These are phyloP conservation scores for Komagataella pastoris DNA, from an alignment of 805 yeast species.

Conservation along the genomic window DNA sequence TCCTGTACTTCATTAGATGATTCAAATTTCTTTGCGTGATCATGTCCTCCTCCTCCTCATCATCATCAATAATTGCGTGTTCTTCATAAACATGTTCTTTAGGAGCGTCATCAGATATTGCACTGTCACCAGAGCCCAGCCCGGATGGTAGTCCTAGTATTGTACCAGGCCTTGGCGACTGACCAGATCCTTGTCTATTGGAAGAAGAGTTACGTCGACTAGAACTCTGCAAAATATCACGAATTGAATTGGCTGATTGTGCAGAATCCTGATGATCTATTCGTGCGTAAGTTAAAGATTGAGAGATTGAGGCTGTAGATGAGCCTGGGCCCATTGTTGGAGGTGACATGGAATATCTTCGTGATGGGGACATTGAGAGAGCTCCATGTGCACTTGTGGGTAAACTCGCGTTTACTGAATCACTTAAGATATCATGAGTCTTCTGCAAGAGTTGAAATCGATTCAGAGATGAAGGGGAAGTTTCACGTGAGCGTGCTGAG, in stretches of 20 bases:
- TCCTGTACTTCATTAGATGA: not conserved
- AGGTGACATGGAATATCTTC: not conserved
- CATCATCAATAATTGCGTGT: slow-evolving; percentile 19
- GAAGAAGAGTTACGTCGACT: not conserved
- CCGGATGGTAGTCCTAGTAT: not conserved
- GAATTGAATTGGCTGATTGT: not conserved
- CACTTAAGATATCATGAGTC: slow-evolving; percentile 7
- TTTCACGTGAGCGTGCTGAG: slow-evolving; percentile 3
- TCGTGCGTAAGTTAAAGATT: not conserved
- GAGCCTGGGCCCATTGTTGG: not conserved
- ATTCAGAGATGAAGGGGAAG: slow-evolving; percentile 4
- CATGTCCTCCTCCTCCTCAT: slow-evolving; percentile 13
- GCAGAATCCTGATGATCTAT: not conserved
- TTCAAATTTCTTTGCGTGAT: slow-evolving; percentile 1
- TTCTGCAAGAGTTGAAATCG: slow-evolving; percentile 6
- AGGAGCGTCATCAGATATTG: not conserved
- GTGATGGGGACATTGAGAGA: not conserved
- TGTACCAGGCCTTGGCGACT: not conserved
- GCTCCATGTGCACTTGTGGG: not conserved
- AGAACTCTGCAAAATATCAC: not conserved
- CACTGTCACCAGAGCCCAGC: not conserved
- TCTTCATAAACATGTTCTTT: slow-evolving; percentile 6
- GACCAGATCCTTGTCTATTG: not conserved
- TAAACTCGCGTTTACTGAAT: slow-evolving; percentile 5
- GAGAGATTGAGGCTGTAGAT: slow-evolving; percentile 1